Evolutionary conservation across 2,329 filamentous ascomycete species (phyloP).

Genomic region (Diaporthe vaccinii): DNA sequence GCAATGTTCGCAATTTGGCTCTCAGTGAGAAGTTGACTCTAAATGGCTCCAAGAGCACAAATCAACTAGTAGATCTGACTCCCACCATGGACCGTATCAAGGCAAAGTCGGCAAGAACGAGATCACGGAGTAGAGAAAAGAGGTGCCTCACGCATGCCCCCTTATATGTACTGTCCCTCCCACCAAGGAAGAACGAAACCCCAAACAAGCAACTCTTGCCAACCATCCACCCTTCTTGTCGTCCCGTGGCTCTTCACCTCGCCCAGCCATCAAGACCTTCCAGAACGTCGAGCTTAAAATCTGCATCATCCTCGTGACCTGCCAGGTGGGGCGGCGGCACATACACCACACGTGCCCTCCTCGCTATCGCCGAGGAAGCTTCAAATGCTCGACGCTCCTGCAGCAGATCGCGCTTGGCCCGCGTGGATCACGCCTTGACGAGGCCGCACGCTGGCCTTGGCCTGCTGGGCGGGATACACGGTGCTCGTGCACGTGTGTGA

Average conservation of each 20-base stretch:
- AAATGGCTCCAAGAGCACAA: not conserved
- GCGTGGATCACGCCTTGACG: constrained; percentile 8
- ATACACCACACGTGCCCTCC: not conserved
- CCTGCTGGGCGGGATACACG: not conserved
- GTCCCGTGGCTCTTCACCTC: not conserved
- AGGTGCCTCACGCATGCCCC: not conserved
- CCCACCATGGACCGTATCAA: not conserved
- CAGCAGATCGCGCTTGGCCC: constrained; percentile 31
- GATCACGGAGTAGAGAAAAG: too few relatives aligned
- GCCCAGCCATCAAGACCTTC: not conserved
- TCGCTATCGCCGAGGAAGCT: not conserved
- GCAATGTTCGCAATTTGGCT: not conserved
- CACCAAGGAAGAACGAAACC: not conserved
- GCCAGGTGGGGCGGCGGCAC: not conserved
- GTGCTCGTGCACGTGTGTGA: constrained; percentile 10
- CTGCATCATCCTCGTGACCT: not conserved
- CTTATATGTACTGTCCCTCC: too few relatives aligned
- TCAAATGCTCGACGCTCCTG: constrained; percentile 20
- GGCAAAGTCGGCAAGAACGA: not conserved
- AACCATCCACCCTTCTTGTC: not conserved
- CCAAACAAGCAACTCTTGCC: not conserved
- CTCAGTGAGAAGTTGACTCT: not conserved
- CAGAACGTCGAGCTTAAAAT: constrained; percentile 1
- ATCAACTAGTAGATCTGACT: accelerated
- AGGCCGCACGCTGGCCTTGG: constrained; percentile 12